phyloP scores from a whole-genome alignment of 345 rosid genomes.

The Eucalyptus marginata region DNA sequence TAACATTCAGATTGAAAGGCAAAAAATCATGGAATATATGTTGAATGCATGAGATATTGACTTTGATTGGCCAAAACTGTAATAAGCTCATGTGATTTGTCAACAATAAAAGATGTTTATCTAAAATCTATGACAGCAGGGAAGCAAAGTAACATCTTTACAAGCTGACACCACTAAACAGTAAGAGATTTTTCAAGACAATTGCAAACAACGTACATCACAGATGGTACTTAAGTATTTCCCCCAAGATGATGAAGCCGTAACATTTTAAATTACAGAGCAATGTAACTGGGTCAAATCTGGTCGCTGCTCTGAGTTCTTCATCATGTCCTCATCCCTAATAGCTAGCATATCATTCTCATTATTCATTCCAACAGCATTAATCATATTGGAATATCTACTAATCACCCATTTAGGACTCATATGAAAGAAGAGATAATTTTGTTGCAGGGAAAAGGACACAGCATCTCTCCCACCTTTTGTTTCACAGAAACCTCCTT shows the following conservation, averaged over 20 bases:
- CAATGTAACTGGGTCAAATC: background rate
- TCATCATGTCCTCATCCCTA: background rate
- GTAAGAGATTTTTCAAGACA: background rate
- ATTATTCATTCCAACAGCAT: background rate
- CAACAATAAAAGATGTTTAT: background rate
- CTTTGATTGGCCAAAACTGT: background rate
- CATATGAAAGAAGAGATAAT: background rate
- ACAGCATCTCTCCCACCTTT: background rate
- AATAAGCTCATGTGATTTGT: background rate
- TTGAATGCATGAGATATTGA: background rate
- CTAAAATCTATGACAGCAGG: background rate
- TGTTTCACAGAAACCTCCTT: background rate
- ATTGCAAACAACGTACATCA: background rate
- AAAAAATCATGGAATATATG: background rate
- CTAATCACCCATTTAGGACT: background rate
- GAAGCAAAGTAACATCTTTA: background rate
- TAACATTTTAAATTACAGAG: background rate
- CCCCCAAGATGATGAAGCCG: background rate
- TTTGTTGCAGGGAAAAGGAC: background rate
- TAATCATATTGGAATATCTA: background rate
- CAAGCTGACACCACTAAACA: background rate
- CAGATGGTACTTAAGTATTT: background rate
- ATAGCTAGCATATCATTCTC: background rate
- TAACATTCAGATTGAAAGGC: background rate
- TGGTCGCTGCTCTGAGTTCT: background rate